Evolutionary conservation across 1,139 yeast species (phyloP).

Genomic region (Magnusiomyces magnusii): DNA sequence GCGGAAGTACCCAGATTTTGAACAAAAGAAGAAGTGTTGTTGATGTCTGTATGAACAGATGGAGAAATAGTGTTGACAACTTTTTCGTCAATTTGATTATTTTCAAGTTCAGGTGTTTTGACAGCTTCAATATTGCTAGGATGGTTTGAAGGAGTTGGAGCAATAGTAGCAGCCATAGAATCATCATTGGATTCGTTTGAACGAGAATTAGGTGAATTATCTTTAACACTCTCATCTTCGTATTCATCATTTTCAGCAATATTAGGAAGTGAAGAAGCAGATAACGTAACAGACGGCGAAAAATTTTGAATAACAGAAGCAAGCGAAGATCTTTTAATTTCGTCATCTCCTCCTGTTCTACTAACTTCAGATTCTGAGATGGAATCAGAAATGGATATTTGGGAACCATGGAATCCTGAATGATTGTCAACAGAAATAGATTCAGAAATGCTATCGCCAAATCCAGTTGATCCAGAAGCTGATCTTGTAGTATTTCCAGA

Average conservation of each 20-base stretch:
- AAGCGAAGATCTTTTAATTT: background rate
- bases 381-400: background rate
- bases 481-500: constrained; percentile 8
- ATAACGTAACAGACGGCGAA: background rate
- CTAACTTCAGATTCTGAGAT: background rate
- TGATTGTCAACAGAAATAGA: background rate
- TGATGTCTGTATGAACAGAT: no score
- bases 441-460: background rate
- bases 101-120: no score
- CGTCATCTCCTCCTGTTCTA: background rate
- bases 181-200: background rate
- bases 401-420: background rate
- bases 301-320: background rate
- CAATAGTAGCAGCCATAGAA: background rate
- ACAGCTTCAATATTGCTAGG: background rate
- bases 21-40: background rate
- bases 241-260: background rate
- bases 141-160: background rate
- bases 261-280: background rate
- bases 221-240: background rate
- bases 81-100: no score
- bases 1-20: background rate
- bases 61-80: no score
- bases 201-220: background rate
- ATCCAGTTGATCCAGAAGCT: constrained; percentile 12